Percentiles rank a stretch among this genome's conserved stretches.
phyloP scores from a whole-genome alignment of 768 basidiomycete genomes.

The Rhizopogon vulgaris region DNA sequence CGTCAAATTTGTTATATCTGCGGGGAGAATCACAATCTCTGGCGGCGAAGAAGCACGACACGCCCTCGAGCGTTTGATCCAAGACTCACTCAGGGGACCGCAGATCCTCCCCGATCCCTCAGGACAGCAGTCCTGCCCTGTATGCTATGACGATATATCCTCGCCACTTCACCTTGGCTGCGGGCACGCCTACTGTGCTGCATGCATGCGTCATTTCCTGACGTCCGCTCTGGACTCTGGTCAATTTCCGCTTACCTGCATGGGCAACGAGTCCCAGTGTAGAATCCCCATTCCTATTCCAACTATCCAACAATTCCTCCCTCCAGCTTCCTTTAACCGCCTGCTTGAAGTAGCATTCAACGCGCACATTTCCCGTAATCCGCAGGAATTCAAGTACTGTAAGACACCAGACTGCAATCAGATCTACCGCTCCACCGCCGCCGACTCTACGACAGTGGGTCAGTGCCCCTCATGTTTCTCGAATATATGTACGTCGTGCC shows the following conservation, averaged over 20 bases:
- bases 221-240: constrained; percentile 47
- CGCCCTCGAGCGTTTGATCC: constrained; percentile 37
- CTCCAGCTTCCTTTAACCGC: constrained; percentile 45
- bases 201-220: constrained; percentile 55
- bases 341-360: constrained; percentile 53
- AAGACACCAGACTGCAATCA: constrained; percentile 75
- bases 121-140: constrained; percentile 35
- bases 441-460: constrained; percentile 29
- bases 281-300: constrained; percentile 44
- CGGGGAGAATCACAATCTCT: constrained; percentile 41
- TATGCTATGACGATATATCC: constrained; percentile 42
- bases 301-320: constrained; percentile 44
- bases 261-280: constrained; percentile 61
- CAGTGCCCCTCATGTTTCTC: constrained; percentile 67
- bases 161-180: constrained; percentile 49
- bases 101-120: background rate
- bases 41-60: constrained; percentile 54
- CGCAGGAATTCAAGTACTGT: constrained; percentile 63
- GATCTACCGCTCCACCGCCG: constrained; percentile 52
- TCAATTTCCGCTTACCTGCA: constrained; percentile 61
- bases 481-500: constrained; percentile 59
- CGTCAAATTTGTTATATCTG: constrained; percentile 37
- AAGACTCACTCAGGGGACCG: constrained; percentile 30
- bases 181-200: constrained; percentile 60
- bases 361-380: constrained; percentile 48